Base-by-base conservation (phyloP, 345 rosid species). In the Rhizophora apiculata region DNA sequence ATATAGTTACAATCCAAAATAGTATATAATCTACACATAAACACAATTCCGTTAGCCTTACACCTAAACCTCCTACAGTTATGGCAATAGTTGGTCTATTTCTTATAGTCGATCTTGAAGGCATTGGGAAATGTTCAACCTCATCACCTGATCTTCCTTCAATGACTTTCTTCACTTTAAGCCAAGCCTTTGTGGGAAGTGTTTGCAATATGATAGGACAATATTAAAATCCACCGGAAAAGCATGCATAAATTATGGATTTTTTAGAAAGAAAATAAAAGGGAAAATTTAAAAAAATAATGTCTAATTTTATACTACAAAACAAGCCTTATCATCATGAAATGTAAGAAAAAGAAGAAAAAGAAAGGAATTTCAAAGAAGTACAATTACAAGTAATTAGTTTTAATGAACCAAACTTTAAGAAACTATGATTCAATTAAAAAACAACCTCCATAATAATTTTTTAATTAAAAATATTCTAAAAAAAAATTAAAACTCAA, bases 101-200 rank as follows among this genome's bases (percentile, higher is more conserved):
- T 88, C 97, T 87, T 26, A 88, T 86, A 13, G 94, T 90, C 49
- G 92, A 77, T 75, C 84, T 80, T 68, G 94, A 85, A 43, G 99
- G 98, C 65, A 76, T 82, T 9, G 97, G 90, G 63, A 90, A 89
- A 76, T 92, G 97, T 78, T 92, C 99, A 27, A 87, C 74, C 73
- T 95, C 99, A 30, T 95, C 97, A 15, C 80, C 79, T 20, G 92
- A 74, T 79, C 94, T 89, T 73, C 97, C 98, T 75, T 90, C 99
- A 52, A 78, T 81, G 46, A 97, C 88, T 82, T 83, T 90, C 82
- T 86, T 95, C 72, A 85, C 86, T 24, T 24, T 76, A 95, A 74
- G 74, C 64, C 87, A 60, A 95, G 85, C 82, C 82, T 24, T 90
- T 60, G 92, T 90, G n/a, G 96, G 96, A 75, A 87, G 92, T 66